phyloP scores from a whole-genome alignment of 345 rosid species.

The Garcia nutans region DNA sequence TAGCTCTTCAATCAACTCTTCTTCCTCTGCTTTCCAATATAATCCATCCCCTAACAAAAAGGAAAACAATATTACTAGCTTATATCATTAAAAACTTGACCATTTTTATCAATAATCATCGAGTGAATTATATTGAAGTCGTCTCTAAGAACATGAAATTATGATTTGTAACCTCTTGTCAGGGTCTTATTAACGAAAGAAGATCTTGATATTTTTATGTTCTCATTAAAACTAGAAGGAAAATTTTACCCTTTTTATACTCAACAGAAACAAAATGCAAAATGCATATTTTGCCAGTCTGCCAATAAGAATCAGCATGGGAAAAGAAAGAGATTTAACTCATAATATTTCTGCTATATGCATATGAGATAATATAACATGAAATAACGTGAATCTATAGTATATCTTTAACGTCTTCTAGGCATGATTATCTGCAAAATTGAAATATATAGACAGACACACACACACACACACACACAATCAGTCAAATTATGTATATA shows the following conservation, averaged over 20 bases:
- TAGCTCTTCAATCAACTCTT: constrained; percentile 50
- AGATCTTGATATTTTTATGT: too few species aligned
- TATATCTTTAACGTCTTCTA: background rate
- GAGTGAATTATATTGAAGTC: too few species aligned
- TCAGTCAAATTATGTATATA: background rate
- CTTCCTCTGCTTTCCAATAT: constrained; percentile 46
- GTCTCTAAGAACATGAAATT: too few species aligned
- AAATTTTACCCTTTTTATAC: too few species aligned
- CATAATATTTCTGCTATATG: background rate
- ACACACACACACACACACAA: too few species aligned
- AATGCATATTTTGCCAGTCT: background rate
- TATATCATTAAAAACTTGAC: background rate
- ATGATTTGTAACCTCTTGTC: too few species aligned
- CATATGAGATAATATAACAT: background rate
- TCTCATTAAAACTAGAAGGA: too few species aligned
- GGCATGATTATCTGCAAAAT: background rate
- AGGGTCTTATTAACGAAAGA: too few species aligned
- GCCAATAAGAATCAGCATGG: background rate
- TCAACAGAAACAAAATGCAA: background rate
- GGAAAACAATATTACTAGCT: background rate
- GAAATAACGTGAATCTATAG: constrained; percentile 7
- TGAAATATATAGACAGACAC: background rate
- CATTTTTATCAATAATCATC: background rate
- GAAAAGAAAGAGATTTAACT: background rate
- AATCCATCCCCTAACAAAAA: constrained; percentile 37